A percentile compares a stretch with the other conserved stretches of the same genome.
Conservation (phyloP, 345 rosid genomes). For the Eucalyptus marginata region DNA sequence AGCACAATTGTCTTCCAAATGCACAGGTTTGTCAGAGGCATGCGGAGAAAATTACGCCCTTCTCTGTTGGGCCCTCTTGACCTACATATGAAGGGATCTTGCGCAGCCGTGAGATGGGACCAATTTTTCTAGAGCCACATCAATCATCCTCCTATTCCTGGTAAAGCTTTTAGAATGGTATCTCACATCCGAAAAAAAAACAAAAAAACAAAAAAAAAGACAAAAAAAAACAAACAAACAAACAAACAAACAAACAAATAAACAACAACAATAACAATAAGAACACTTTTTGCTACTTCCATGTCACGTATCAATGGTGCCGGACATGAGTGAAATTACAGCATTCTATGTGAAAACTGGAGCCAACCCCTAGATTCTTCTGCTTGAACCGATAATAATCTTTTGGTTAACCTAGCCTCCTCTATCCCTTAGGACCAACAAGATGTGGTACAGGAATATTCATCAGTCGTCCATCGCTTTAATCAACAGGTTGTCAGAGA, state of each 20-base stretch:
- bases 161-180: not conserved
- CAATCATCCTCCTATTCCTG: not conserved
- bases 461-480: no score
- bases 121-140: not conserved
- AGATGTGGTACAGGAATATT: no score
- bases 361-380: not conserved
- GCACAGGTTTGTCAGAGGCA: not conserved
- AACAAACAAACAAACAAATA: no score
- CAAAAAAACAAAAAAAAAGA: fast-evolving
- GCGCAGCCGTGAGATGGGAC: not conserved
- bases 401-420: no score
- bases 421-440: no score
- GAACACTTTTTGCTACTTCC: not conserved
- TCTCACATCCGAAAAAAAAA: not conserved
- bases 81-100: not conserved
- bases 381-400: no score
- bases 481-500: no score
- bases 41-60: not conserved
- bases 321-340: not conserved
- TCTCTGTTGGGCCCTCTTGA: not conserved
- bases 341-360: not conserved
- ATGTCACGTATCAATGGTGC: not conserved
- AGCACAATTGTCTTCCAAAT: not conserved
- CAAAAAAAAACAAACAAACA: no score
- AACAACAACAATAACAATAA: not conserved